Base-by-base conservation (phyloP, 208 protist genomes). In the Porcisia hertigi region DNA sequence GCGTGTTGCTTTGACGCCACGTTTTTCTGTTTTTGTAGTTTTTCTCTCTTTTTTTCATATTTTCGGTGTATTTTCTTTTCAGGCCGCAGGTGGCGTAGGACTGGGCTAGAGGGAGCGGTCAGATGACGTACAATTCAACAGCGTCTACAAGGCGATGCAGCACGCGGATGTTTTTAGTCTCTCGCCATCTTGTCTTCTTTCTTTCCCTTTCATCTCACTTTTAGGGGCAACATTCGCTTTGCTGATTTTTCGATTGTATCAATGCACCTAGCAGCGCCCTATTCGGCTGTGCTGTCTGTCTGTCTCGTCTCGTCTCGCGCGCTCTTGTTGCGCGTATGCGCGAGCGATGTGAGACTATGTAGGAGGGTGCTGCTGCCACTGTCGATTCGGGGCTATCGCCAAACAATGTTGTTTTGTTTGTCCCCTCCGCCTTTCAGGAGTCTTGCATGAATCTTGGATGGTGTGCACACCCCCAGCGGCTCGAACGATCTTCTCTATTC, bases 11-110 rank as follows among this genome's bases (percentile, higher is more conserved):
- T 36, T 49, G n/a, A 36, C 34, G 54, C 43, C 30, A 34, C 34
- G 36, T 53, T 76, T 41, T 64, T 7, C 23, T 54, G 20, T 39
- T 25, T 11, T 66, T 57, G 16, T 55, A 63, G 60, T 18, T 65
- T 66, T 30, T 62, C 34, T 43, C 63, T 57, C 53, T 45, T 49
- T 57, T 47, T n/a, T 71, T 72, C 14, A 49, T 34, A 16, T 71
- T 47, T 55, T 71, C 1, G 23, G 12, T 57, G 47, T 25, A n/a
- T 71, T 12, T n/a, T 67, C 23, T 4, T 39, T 62, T 52, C 18
- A n/a, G 23, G 60, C 23, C 18, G 41, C 41, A 52, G 39, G 63
- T 25, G 41, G 63, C 23, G 63, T 47, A 30, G 36, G 41, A 34
- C 34, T 52, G 23, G 9, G 3, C 9, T 36, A 52, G 4, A 49